These are phyloP conservation scores for Sistotremastrum suecicum DNA, from an alignment of 768 basidiomycete species.

Conservation along the genomic window DNA sequence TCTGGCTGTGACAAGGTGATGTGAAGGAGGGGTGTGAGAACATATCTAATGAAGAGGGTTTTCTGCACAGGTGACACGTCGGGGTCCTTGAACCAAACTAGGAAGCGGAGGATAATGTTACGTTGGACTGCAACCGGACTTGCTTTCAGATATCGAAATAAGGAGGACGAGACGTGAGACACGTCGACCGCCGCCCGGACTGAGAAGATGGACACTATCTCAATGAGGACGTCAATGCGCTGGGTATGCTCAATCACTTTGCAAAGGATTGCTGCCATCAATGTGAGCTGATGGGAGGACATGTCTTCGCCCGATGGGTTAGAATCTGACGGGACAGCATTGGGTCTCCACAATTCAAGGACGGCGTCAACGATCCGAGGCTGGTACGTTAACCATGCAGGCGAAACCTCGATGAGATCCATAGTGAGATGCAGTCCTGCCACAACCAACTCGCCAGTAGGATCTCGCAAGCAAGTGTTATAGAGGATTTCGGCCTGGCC, in stretches of 20 bases:
- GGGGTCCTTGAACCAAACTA: constrained; percentile 66
- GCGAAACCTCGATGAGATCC: constrained; percentile 56
- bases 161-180: constrained; percentile 64
- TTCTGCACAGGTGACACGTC: constrained; percentile 62
- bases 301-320: constrained; percentile 25
- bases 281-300: constrained; percentile 41
- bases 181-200: constrained; percentile 73
- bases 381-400: constrained; percentile 61
- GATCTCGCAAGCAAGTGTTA: constrained; percentile 22
- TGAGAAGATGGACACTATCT: constrained; percentile 69
- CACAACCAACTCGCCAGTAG: constrained; percentile 27
- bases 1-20: constrained; percentile 39
- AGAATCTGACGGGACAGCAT: constrained; percentile 21
- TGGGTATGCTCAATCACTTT: constrained; percentile 53
- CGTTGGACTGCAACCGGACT: constrained; percentile 54
- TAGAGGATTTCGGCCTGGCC: constrained; percentile 15
- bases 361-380: constrained; percentile 55
- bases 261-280: constrained; percentile 68
- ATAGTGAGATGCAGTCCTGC: constrained; percentile 65
- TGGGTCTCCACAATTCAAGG: constrained; percentile 53
- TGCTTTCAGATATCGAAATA: constrained; percentile 74
- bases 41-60: constrained; percentile 60
- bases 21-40: constrained; percentile 78
- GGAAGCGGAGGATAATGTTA: constrained; percentile 73
- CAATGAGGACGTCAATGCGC: constrained; percentile 81